Evolutionary conservation across 2,329 filamentous ascomycete species (phyloP), one percentile per base, ranked within the genome.

Genomic region (Monilinia fructicola): DNA sequence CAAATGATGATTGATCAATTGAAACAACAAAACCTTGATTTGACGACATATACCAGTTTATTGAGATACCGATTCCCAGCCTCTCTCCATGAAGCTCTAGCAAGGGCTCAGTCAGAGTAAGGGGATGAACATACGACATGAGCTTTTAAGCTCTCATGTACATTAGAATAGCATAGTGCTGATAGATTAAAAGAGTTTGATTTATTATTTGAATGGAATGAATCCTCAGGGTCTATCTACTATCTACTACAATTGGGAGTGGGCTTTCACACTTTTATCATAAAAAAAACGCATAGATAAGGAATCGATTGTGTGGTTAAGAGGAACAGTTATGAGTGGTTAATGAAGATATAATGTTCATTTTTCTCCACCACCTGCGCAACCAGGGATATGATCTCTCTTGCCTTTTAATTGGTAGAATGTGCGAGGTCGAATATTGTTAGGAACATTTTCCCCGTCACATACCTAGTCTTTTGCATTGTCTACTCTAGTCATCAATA

Each of bases 21-120:
- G 74, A 86, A 90, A 79, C 87, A 90, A 77, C 92, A 91, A 81
- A 93, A 91, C 50, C 88, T 93, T 78, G 94, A 98, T 78, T 79
- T 97, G 74, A 97, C 95, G 81, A 90, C 95, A 18, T 98, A 97
- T 81, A 94, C 93, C 21, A 94, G 93, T 66, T 87, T 97, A 83
- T 87, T 98, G 76, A 88, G 91, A 75, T 98, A 97, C 79, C 88
- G 95, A 75, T 85, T 98, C 80, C 92, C 92, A 61, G 90, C 91
- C 48, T 86, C 91, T 74, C 84, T 98, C 65, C 94, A 96, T 79
- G 94, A 97, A 81, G 91, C 90, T 70, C 81, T 98, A 75, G 93
- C 93, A 59, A 86, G 89, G 75, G 92, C 91, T 52, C 74, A 76
- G 54, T 71, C 72, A 12, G 73, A 74, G 44, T 73, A 66, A 69